Evolutionary conservation across 768 basidiomycete genomes (phyloP).

Genomic region (Pulveroboletus sp.): DNA sequence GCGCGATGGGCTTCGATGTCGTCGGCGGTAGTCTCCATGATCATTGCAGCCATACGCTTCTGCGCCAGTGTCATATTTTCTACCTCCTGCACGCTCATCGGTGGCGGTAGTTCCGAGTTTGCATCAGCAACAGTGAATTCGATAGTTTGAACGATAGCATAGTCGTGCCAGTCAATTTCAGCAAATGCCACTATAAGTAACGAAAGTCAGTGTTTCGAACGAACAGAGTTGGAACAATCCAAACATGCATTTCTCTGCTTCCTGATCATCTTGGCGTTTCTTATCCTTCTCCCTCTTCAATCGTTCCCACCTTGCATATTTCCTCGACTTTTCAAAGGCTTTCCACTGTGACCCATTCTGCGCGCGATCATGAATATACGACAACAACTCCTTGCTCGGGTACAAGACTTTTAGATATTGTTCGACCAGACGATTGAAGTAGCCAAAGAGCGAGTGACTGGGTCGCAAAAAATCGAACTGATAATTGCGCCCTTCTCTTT

Average conservation of each 20-base stretch:
- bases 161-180: constrained; percentile 99
- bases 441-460: constrained; percentile 91
- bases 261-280: constrained; percentile 84
- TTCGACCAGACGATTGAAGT: constrained; percentile 96
- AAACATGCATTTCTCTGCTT: constrained; percentile 81
- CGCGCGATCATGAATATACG: constrained; percentile 64
- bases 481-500: constrained; percentile 89
- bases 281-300: constrained; percentile 80
- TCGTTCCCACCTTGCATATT: constrained; percentile 86
- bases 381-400: constrained; percentile 71
- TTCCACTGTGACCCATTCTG: constrained; percentile 69
- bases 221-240: not conserved
- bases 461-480: constrained; percentile 98
- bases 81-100: constrained; percentile 92
- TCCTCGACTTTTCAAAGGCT: constrained; percentile 67
- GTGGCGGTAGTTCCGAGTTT: constrained; percentile 88
- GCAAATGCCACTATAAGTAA: constrained; percentile 74
- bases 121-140: constrained; percentile 95
- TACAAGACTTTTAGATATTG: constrained; percentile 90
- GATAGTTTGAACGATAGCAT: constrained; percentile 95
- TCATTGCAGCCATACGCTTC: constrained; percentile 97
- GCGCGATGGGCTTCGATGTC: constrained; percentile 81
- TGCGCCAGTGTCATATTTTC: constrained; percentile 96
- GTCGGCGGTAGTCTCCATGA: constrained; percentile 91
- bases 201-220: constrained; percentile 1